These are phyloP conservation scores for Pseudognaphalium luteoalbum DNA, from an alignment of 129 eudicot genomes.

Conservation along the genomic window DNA sequence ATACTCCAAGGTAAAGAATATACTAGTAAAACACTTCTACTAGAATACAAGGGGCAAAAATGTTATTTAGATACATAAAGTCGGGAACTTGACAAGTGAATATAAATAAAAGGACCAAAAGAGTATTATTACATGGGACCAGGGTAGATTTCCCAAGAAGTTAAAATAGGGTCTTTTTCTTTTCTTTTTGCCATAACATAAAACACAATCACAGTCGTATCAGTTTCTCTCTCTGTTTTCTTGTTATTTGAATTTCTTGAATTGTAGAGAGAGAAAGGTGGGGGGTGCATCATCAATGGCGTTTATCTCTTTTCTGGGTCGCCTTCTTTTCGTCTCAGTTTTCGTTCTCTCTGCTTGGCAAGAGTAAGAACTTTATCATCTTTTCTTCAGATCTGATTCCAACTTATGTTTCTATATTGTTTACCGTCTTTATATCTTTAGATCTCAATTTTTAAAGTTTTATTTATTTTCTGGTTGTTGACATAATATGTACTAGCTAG, in stretches of 20 bases:
- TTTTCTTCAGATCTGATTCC: constrained; percentile 38
- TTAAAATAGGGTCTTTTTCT: not conserved
- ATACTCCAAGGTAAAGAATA: not conserved
- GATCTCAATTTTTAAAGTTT: no score
- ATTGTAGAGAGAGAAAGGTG: constrained; percentile 30
- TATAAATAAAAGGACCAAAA: constrained; percentile 1
- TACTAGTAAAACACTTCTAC: not conserved
- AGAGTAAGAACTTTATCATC: constrained; percentile 43
- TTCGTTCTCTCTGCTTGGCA: constrained; percentile 73
- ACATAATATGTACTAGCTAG: no score
- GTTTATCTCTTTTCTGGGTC: constrained; percentile 55
- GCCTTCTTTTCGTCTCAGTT: constrained; percentile 61
- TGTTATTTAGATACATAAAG: not conserved
- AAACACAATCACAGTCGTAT: constrained; percentile 24
- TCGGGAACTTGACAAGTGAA: not conserved
- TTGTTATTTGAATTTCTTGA: constrained; percentile 20
- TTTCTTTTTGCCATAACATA: not conserved
- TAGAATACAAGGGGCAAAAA: not conserved
- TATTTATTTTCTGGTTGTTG: no score
- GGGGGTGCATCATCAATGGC: constrained; percentile 44
- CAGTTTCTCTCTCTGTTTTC: constrained; percentile 29
- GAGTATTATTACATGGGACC: not conserved
- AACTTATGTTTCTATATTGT: not conserved
- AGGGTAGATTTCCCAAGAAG: constrained; percentile 9
- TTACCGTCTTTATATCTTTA: not conserved